Evolutionary conservation across 179 eudicot genomes (phyloP).

Genomic region (Pouteria campechiana): DNA sequence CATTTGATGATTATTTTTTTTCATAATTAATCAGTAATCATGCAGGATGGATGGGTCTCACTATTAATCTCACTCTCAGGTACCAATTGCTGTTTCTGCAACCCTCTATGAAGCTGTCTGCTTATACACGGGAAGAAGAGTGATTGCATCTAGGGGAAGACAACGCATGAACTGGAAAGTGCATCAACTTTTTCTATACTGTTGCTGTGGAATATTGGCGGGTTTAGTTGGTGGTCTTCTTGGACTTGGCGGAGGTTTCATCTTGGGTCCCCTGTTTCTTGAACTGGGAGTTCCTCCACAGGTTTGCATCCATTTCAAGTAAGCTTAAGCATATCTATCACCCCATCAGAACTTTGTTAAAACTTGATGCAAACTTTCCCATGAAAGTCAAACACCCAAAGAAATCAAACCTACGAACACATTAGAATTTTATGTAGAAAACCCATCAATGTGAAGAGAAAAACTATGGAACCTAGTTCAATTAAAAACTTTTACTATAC

Average conservation of each 20-base stretch:
- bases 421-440: too few relatives aligned
- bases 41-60: background rate
- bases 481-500: too few relatives aligned
- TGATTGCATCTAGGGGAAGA: constrained; percentile 35
- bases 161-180: constrained; percentile 21
- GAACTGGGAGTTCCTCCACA: constrained; percentile 68
- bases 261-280: constrained; percentile 49
- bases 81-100: constrained; percentile 48
- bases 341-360: too few relatives aligned
- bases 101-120: constrained; percentile 41
- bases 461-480: too few relatives aligned
- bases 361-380: too few relatives aligned
- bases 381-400: too few relatives aligned
- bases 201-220: constrained; percentile 34
- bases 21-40: background rate
- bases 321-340: too few relatives aligned
- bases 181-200: constrained; percentile 30
- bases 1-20: too few relatives aligned
- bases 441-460: too few relatives aligned
- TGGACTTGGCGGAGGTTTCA: constrained; percentile 71
- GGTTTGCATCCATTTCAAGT: too few relatives aligned
- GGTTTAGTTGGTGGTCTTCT: constrained; percentile 63
- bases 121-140: constrained; percentile 40
- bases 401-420: too few relatives aligned
- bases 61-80: constrained; percentile 15